Evolutionary conservation across 2,329 filamentous ascomycete genomes (phyloP).

Genomic region (Orbilia javanica): DNA sequence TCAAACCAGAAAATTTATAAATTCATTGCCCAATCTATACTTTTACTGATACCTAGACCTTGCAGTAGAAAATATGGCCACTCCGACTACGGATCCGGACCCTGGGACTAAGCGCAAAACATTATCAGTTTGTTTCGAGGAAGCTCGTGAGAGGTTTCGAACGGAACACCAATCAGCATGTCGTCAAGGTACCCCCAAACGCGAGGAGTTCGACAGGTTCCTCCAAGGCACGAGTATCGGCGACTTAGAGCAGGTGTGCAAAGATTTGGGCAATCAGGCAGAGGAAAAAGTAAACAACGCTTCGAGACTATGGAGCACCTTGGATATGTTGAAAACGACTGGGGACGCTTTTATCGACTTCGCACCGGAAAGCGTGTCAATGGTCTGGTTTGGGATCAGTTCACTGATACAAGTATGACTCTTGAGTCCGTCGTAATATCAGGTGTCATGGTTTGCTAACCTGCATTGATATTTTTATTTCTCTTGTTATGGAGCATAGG

Average conservation of each 20-base stretch:
- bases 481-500: slow-evolving; percentile 1
- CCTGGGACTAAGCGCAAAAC: not conserved
- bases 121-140: not conserved
- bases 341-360: slow-evolving; percentile 38
- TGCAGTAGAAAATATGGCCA: too few relatives aligned
- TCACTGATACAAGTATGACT: slow-evolving; percentile 18
- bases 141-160: not conserved
- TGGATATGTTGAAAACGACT: slow-evolving; percentile 9
- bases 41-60: too few relatives aligned
- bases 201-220: not conserved
- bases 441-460: too few relatives aligned
- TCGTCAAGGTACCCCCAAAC: not conserved
- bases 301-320: slow-evolving; percentile 14
- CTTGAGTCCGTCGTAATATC: not conserved
- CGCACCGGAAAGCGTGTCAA: slow-evolving; percentile 49
- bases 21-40: too few relatives aligned
- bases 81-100: too few relatives aligned
- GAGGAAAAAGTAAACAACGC: slow-evolving; percentile 30
- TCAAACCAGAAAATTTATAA: too few relatives aligned
- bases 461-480: too few relatives aligned
- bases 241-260: slow-evolving; percentile 9
- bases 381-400: slow-evolving; percentile 52
- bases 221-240: slow-evolving; percentile 1
- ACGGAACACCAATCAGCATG: not conserved
- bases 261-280: slow-evolving; percentile 11